These are phyloP conservation scores for Carex sylvatica DNA, from an alignment of 202 grass and related monocot species.

Conservation along the genomic window DNA sequence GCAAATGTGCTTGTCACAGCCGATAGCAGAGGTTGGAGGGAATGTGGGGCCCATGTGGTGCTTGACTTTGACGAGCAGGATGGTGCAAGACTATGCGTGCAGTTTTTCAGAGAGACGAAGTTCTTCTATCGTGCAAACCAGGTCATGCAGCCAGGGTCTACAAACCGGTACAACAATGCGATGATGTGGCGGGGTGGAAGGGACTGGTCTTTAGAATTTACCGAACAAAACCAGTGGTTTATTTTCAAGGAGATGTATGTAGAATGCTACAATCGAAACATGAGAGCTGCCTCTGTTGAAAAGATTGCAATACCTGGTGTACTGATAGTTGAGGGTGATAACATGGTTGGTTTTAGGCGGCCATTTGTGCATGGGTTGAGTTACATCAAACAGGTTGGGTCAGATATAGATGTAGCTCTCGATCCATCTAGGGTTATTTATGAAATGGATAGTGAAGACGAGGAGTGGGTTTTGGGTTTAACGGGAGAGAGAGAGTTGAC, in stretches of 20 bases:
- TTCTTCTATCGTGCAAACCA: constrained; percentile 72
- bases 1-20: constrained; percentile 85
- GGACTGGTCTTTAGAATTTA: constrained; percentile 91
- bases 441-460: constrained; percentile 96
- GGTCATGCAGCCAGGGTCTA: constrained; percentile 75
- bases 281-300: constrained; percentile 80
- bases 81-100: constrained; percentile 63
- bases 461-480: constrained; percentile 57
- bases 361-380: constrained; percentile 47
- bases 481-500: constrained; percentile 40
- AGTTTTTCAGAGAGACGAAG: constrained; percentile 63
- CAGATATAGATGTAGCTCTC: constrained; percentile 84
- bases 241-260: constrained; percentile 97
- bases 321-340: constrained; percentile 38
- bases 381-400: constrained; percentile 55
- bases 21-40: constrained; percentile 79
- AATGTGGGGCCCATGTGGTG: constrained; percentile 62
- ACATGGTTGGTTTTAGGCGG: constrained; percentile 28
- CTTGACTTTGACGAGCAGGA: constrained; percentile 64
- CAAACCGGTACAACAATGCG: constrained; percentile 93
- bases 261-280: constrained; percentile 77
- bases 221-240: constrained; percentile 79
- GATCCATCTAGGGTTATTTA: constrained; percentile 75
- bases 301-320: constrained; percentile 97
- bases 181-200: constrained; percentile 90